phyloP scores from a whole-genome alignment of 2,329 filamentous ascomycete species.

The Penicillium nordicum region DNA sequence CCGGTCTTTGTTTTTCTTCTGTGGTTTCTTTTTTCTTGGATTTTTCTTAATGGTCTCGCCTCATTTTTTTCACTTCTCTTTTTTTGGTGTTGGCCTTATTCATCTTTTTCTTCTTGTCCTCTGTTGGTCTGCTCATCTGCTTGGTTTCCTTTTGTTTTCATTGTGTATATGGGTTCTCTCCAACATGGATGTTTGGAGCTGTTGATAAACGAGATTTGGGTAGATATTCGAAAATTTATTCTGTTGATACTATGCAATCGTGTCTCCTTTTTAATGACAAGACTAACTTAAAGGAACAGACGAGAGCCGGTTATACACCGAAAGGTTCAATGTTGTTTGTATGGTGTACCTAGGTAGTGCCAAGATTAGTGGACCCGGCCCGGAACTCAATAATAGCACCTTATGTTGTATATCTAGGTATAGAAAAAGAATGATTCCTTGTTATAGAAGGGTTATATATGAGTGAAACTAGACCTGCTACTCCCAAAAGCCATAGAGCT shows the following conservation, averaged over 20 bases:
- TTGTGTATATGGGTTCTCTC: constrained; percentile 16
- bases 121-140: constrained; percentile 1
- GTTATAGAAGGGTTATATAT: too few species aligned
- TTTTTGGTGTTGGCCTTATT: constrained; percentile 1
- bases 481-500: too few species aligned
- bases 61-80: constrained; percentile 11
- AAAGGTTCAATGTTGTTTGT: too few species aligned
- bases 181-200: constrained; percentile 9
- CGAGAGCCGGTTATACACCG: too few species aligned
- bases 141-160: neutral
- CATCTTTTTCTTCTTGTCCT: constrained; percentile 15
- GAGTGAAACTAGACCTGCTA: too few species aligned
- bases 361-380: too few species aligned
- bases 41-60: neutral
- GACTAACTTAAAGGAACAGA: too few species aligned
- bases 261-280: neutral
- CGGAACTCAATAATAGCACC: too few species aligned
- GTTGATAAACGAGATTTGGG: constrained; percentile 13
- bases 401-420: too few species aligned
- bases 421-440: too few species aligned
- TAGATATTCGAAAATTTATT: constrained; percentile 12
- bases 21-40: neutral
- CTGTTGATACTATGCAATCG: neutral
- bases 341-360: too few species aligned
- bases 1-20: constrained; percentile 1